phyloP scores from a whole-genome alignment of 805 yeast species.

The Cyberlindnera amylophila region DNA sequence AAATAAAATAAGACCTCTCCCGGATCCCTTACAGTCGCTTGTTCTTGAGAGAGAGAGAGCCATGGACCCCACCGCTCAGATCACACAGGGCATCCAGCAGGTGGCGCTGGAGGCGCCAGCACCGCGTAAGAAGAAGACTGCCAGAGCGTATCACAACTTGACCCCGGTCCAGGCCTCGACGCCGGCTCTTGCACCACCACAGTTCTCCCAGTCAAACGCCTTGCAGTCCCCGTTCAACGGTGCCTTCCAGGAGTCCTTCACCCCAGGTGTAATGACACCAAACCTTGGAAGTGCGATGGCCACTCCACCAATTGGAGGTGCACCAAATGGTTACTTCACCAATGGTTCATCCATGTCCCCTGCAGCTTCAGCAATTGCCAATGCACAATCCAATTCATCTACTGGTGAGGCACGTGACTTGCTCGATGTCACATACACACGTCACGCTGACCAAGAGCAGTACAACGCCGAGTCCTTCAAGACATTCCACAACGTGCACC shows the following conservation, averaged over 20 bases:
- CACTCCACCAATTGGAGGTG: slow-evolving; percentile 1
- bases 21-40: no score
- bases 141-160: slow-evolving; percentile 25
- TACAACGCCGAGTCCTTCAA: slow-evolving; percentile 43
- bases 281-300: not conserved
- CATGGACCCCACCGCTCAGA: slow-evolving; percentile 9
- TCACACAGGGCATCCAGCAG: slow-evolving; percentile 13
- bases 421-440: slow-evolving; percentile 3
- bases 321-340: not conserved
- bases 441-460: slow-evolving; percentile 20
- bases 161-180: not conserved
- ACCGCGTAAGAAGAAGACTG: slow-evolving; percentile 22
- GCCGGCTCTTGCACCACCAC: slow-evolving; percentile 2
- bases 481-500: slow-evolving; percentile 73
- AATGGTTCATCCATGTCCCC: not conserved
- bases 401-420: not conserved
- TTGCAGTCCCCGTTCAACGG: not conserved
- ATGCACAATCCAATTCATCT: not conserved
- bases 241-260: not conserved
- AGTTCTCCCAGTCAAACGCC: slow-evolving; percentile 1
- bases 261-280: not conserved
- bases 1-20: no score
- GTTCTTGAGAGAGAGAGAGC: no score
- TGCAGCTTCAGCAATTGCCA: not conserved
- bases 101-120: slow-evolving; percentile 13